These are phyloP conservation scores for Aspergillus campestris DNA, from an alignment of 495 filamentous ascomycete genomes.

Conservation along the genomic window DNA sequence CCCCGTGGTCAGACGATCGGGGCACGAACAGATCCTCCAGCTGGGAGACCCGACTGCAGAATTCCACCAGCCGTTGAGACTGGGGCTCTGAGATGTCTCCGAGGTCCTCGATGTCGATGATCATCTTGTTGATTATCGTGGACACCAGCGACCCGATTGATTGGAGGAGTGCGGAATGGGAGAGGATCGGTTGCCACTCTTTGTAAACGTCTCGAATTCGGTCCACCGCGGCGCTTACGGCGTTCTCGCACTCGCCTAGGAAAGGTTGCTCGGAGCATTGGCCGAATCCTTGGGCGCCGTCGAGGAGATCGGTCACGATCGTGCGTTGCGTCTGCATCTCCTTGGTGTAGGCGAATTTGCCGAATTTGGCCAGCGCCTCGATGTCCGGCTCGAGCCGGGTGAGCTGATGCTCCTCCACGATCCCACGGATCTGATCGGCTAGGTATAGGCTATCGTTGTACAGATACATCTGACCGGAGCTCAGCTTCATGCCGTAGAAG, in stretches of 20 bases:
- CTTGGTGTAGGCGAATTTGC: constrained; percentile 72
- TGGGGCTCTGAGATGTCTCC: constrained; percentile 80
- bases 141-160: constrained; percentile 74
- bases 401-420: constrained; percentile 39
- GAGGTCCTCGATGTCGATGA: constrained; percentile 80
- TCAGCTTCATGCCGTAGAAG: constrained; percentile 58
- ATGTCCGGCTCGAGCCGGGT: constrained; percentile 62
- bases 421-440: constrained; percentile 57
- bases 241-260: constrained; percentile 57
- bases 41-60: constrained; percentile 61
- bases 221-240: constrained; percentile 58
- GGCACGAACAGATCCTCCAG: constrained; percentile 72
- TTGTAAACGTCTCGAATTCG: constrained; percentile 60
- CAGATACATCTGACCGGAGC: constrained; percentile 76
- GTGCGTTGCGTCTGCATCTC: constrained; percentile 84
- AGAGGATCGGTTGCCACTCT: constrained; percentile 73
- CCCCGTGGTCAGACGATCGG: constrained; percentile 27
- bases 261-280: constrained; percentile 55
- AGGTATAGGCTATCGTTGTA: constrained; percentile 89
- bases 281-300: constrained; percentile 59
- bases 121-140: constrained; percentile 71
- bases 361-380: constrained; percentile 65
- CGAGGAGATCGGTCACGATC: constrained; percentile 75
- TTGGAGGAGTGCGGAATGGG: constrained; percentile 74
- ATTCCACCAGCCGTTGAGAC: constrained; percentile 64